phyloP scores from a whole-genome alignment of 2,329 filamentous ascomycete species.

The Botrytis squamosa region DNA sequence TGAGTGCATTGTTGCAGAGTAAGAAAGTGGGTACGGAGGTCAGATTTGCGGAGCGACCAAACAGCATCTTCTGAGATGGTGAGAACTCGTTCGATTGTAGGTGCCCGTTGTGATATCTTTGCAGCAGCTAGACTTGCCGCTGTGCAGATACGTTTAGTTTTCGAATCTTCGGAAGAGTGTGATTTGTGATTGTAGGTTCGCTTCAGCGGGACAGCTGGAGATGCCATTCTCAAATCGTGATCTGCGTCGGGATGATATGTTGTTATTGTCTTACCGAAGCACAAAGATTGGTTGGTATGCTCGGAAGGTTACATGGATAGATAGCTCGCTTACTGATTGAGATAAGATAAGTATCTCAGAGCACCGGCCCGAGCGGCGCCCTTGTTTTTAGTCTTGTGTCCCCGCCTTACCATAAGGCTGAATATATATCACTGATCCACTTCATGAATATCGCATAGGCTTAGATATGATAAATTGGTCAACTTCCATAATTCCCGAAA shows the following conservation, averaged over 20 bases:
- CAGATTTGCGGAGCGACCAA: constrained; percentile 31
- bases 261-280: constrained; percentile 10
- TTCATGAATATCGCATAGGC: background rate
- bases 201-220: background rate
- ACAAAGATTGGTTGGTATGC: background rate
- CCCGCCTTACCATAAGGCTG: constrained; percentile 8
- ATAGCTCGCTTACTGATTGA: background rate
- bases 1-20: constrained; percentile 30
- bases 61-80: constrained; percentile 31
- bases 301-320: background rate
- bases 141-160: constrained; percentile 3
- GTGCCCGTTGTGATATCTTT: constrained; percentile 6
- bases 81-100: constrained; percentile 23
- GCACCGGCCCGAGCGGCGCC: background rate
- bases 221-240: background rate
- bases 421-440: constrained; percentile 5
- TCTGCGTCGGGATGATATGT: constrained; percentile 2
- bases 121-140: constrained; percentile 9
- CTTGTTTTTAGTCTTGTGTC: background rate
- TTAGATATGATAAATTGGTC: background rate
- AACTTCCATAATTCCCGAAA: background rate
- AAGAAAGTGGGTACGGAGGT: constrained; percentile 32
- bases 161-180: background rate
- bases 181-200: background rate
- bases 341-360: constrained; percentile 9